A percentile compares a stretch with the other conserved stretches of the same genome.
phyloP scores from a whole-genome alignment of 768 basidiomycete genomes.

The Pleurotus giganteus region DNA sequence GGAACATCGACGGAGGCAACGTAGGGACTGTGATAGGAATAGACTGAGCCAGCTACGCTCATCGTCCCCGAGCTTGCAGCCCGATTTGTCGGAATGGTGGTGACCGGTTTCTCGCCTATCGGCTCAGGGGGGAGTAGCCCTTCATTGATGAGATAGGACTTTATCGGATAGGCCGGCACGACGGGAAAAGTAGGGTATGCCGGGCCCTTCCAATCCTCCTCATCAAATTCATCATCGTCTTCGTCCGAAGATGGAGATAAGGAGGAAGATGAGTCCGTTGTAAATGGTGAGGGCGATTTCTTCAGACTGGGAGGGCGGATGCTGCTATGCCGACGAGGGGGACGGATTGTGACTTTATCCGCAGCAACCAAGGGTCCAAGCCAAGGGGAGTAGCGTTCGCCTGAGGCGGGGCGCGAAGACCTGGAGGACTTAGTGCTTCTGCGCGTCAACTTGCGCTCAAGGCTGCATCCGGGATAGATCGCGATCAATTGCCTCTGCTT shows the following conservation, averaged over 20 bases:
- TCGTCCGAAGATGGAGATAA: slow-evolving; percentile 5
- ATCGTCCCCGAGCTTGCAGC: not conserved
- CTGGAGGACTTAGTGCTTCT: slow-evolving; percentile 2
- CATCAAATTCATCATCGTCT: not conserved
- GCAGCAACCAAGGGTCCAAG: slow-evolving; percentile 6
- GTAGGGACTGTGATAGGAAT: slow-evolving; percentile 7
- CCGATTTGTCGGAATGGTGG: not conserved
- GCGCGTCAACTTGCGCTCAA: slow-evolving; percentile 3
- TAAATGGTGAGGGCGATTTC: not conserved
- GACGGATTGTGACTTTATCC: slow-evolving; percentile 1
- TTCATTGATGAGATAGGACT: slow-evolving; percentile 7
- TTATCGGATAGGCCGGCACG: slow-evolving; percentile 3
- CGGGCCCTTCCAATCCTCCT: slow-evolving; percentile 4
- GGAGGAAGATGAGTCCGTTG: slow-evolving; percentile 4
- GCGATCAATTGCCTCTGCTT: not conserved
- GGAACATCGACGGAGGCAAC: slow-evolving; percentile 2
- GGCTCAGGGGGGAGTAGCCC: slow-evolving; percentile 4
- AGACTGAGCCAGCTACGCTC: not conserved
- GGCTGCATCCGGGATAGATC: not conserved
- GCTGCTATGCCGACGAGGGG: not conserved
- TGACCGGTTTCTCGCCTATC: not conserved
- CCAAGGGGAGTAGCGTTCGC: slow-evolving; percentile 7
- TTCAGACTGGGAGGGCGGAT: slow-evolving; percentile 1
- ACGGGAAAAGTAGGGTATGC: not conserved
- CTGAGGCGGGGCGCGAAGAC: slow-evolving; percentile 1